These are phyloP conservation scores for Hygrocybe punicea DNA, from an alignment of 768 basidiomycete genomes.

Conservation along the genomic window DNA sequence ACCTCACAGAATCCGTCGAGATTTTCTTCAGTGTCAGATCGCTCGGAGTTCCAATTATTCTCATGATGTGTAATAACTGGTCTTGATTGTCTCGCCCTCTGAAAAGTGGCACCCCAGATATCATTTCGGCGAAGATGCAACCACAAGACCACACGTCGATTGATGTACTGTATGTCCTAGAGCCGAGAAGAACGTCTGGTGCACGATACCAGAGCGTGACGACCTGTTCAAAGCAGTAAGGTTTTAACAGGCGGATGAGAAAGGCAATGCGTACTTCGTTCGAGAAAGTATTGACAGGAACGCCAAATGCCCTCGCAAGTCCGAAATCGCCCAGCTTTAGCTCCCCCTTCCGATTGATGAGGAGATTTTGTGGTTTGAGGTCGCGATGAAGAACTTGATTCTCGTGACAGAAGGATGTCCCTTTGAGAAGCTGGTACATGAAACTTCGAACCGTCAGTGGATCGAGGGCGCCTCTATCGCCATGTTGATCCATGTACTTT, in stretches of 20 bases:
- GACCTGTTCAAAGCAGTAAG: slow-evolving; percentile 51
- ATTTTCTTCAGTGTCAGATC: slow-evolving; percentile 87
- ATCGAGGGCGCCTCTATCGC: slow-evolving; percentile 92
- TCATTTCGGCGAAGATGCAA: slow-evolving; percentile 99
- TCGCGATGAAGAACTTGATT: slow-evolving; percentile 97
- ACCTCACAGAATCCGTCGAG: slow-evolving; percentile 78
- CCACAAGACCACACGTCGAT: slow-evolving; percentile 99
- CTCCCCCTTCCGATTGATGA: slow-evolving; percentile 96
- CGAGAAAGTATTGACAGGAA: slow-evolving; percentile 98
- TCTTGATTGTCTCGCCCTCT: slow-evolving; percentile 96
- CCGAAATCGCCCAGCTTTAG: slow-evolving; percentile 98
- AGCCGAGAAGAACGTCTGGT: slow-evolving; percentile 95
- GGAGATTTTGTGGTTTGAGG: slow-evolving; percentile 95
- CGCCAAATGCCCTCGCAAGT: slow-evolving; percentile 94
- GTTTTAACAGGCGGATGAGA: not conserved
- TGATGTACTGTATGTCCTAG: slow-evolving; percentile 94
- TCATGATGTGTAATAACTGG: slow-evolving; percentile 96
- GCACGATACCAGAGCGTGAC: slow-evolving; percentile 99
- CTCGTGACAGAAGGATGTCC: slow-evolving; percentile 97
- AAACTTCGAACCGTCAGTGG: slow-evolving; percentile 89
- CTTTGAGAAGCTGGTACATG: slow-evolving; percentile 96
- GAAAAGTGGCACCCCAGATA: slow-evolving; percentile 94
- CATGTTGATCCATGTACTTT: slow-evolving; percentile 98
- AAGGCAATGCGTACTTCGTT: slow-evolving; percentile 64
- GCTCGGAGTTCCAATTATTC: slow-evolving; percentile 92